Evolutionary conservation across 2,329 filamentous ascomycete genomes (phyloP), one percentile per base, ranked within the genome.

Genomic region (Bimuria novae-zelandiae): DNA sequence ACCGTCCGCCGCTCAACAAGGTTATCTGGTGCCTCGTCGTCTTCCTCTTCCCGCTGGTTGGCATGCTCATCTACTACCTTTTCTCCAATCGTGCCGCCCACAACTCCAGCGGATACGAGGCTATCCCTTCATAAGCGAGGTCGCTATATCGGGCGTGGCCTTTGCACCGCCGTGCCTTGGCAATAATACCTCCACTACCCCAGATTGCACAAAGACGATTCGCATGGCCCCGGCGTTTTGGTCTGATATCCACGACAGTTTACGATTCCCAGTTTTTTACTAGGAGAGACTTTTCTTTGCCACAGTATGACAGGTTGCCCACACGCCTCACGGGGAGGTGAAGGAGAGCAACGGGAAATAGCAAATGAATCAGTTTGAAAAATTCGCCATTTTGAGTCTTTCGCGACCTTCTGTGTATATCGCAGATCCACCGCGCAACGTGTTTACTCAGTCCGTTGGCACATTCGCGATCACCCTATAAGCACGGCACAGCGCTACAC

Each of bases 1-100:
- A 81, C 71, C 84, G 84, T 54, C 79, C 84, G 4, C 73, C 79
- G 17, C 68, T 74, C 17, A 75, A 80, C 71, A 88, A 88, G 75
- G 68, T 87, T 3, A 73, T 86, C 25, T 88, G 85, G 85, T 82
- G 78, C 43, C 75, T 87, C 0, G 75, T 85, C 37, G 83, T 87
- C 63, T 87, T 87, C 76, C 71, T 87, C 56, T 86, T 87, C 75
- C 85, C 85, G 3, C 75, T 88, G 43, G 68, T 83, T 59, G 85
- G 85, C 54, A 77, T 86, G 70, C 71, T 86, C 63, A 73, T 86
- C 70, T 88, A 87, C 74, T 87, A 78, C 67, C 72, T 88, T 47
- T 86, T 87, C 74, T 85, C 84, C 41, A 83, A 87, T 74, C 82
- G 84, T 45, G 74, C 76, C 37, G 75, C 78, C 23, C 83, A 86